Base-by-base conservation (phyloP, 2,329 filamentous ascomycete species). In the Epichloe typhina region DNA sequence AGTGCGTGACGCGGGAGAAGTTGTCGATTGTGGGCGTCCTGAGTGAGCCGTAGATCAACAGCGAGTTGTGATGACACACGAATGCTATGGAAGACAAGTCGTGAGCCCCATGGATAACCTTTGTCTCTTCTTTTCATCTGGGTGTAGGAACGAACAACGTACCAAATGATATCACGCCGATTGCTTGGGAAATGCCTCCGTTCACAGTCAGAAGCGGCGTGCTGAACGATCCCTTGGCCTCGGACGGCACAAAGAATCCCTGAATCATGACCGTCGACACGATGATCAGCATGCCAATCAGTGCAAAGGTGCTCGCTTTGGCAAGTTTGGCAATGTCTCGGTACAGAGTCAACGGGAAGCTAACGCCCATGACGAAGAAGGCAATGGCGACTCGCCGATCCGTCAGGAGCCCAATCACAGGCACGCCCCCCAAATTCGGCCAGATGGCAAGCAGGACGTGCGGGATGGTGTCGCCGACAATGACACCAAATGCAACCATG, bases 91-190 rank as follows among this genome's bases (percentile, higher is more conserved):
- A 1, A 31, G 11, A 1, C 31, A 31, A 31, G 31, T 31, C 31
- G 9, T 31, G 0, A 31, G 31, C 31, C 31, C 31, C 4, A 17
- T 19, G 11, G 5, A n/a, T 12, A 1, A 17, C 17, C 2, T 1
- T 4, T 23, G 7, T 43, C 8, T 43, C 8, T n/a, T 42, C 26
- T 26, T 26, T 42, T 26, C 26, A 12, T 8, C 15, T n/a, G 11
- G 9, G 38, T 35, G 51, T 12, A 45, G 23, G 38, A 35, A 23
- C 17, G 39, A 51, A 45, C 35, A 40, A 60, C 77, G 45, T 74
- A 93, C 87, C 90, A 66, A 98, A 98, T 4, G 93, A 97, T 59
- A 98, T 98, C 17, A 98, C 91, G 35, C 93, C 93, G 60, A 98
- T 89, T 21, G 93, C 91, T 67, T 97, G 90, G 62, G 97, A 94